phyloP scores from a whole-genome alignment of 306 rosid species.

The Cicer arietinum region DNA sequence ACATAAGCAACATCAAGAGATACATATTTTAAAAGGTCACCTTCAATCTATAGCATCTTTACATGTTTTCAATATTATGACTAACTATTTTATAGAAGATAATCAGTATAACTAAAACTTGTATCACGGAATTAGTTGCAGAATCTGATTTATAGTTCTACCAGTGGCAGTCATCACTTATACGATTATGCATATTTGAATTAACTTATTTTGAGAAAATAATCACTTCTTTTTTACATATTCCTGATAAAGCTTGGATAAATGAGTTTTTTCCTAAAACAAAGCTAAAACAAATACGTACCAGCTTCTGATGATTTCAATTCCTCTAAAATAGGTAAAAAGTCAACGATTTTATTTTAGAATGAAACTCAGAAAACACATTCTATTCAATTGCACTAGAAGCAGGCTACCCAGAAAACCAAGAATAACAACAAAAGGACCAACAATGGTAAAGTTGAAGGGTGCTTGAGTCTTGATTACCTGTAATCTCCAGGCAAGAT shows the following conservation, averaged over 20 bases:
- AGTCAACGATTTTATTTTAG: constrained; percentile 1
- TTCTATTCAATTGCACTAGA: constrained; percentile 7
- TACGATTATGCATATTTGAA: constrained; percentile 3
- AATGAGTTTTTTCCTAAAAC: neutral
- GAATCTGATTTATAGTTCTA: constrained; percentile 10
- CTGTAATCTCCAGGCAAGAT: constrained; percentile 97
- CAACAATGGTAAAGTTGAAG: constrained; percentile 4
- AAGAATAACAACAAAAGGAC: constrained; percentile 12
- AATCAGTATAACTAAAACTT: neutral
- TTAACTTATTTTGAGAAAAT: constrained; percentile 10
- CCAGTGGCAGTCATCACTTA: neutral
- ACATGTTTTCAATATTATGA: neutral
- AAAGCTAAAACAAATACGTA: neutral
- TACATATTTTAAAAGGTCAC: constrained; percentile 6
- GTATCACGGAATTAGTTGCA: neutral
- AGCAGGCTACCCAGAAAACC: neutral
- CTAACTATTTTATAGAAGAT: constrained; percentile 27
- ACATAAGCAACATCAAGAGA: constrained; percentile 21
- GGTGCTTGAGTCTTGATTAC: constrained; percentile 47
- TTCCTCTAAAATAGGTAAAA: neutral
- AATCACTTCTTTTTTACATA: neutral
- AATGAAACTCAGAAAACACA: neutral
- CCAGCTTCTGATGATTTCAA: constrained; percentile 11
- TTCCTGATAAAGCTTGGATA: neutral
- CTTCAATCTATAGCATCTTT: constrained; percentile 22